Evolutionary conservation across 2,329 filamentous ascomycete species (phyloP), one percentile per base, ranked within the genome.

Genomic region (Byssochlamys sp.): DNA sequence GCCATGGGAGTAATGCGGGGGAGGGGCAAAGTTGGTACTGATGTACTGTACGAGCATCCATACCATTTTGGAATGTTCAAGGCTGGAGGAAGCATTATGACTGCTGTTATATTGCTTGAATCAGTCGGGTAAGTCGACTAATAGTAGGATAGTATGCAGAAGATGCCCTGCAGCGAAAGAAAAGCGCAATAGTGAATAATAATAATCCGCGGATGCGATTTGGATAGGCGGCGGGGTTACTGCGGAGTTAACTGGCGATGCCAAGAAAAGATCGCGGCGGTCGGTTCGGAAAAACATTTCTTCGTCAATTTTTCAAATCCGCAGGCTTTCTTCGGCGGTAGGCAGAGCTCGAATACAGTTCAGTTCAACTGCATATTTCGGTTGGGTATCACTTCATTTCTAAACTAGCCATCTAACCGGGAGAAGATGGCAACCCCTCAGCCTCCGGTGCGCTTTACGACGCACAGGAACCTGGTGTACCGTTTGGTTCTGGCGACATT

Each of bases 401-500:
- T 10, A 9, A 19, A 1, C 6, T 27, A 50, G 48, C 7, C 26
- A 54, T 33, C 28, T 26, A n/a, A 6, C 14, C 9, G 35, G n/a
- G 6, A 7, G 48, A 69, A 65, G 61, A 75, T 77, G 71, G 69
- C 73, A 4, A 73, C 73, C 60, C 72, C 76, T 45, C 78, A 79
- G 59, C 71, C 76, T 28, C 78, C 79, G 3, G 66, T 95, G 58
- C 85, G 85, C 64, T 91, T 99, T 72, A 92, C 89, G 54, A 87
- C 89, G 66, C 91, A 96, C 73, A 86, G 87, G 66, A 85, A 88
- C 64, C 87, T 99, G 60, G 81, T 89, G 35, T 86, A 90, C 65
- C 89, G 94, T 55, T 85, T 99, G 51, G 84, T 95, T 51, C 85
- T 99, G 56, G 85, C 94, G 24, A 97, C 94, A 2, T 84, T 99